A percentile compares a stretch with the other conserved stretches of the same genome.
phyloP scores from a whole-genome alignment of 2,329 filamentous ascomycete genomes.

The Cladophialophora yegresii region DNA sequence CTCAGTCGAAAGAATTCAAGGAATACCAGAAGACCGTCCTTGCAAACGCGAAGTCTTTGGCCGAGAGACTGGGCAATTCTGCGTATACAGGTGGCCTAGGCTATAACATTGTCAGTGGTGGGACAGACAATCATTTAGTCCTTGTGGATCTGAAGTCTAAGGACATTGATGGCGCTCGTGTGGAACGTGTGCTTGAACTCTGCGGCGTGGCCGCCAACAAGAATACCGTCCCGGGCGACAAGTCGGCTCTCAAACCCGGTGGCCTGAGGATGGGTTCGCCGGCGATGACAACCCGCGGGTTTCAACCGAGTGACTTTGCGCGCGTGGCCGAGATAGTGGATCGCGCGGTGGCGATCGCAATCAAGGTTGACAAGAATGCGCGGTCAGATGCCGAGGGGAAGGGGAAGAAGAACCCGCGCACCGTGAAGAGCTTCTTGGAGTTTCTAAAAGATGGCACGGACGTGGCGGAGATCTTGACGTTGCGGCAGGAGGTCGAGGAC shows the following conservation, averaged over 20 bases:
- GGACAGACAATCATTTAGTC: slow-evolving; percentile 96
- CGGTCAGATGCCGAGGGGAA: slow-evolving; percentile 35
- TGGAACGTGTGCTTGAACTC: slow-evolving; percentile 93
- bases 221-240: slow-evolving; percentile 97
- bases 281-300: slow-evolving; percentile 95
- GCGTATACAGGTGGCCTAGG: slow-evolving; percentile 69
- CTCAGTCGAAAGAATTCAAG: slow-evolving; percentile 84
- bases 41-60: slow-evolving; percentile 86
- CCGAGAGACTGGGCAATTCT: slow-evolving; percentile 66
- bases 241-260: slow-evolving; percentile 89
- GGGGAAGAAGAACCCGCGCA: slow-evolving; percentile 40
- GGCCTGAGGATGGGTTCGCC: slow-evolving; percentile 96
- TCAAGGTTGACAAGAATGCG: slow-evolving; percentile 37
- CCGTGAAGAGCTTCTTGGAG: slow-evolving; percentile 40
- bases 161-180: slow-evolving; percentile 82
- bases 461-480: slow-evolving; percentile 38
- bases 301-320: slow-evolving; percentile 89
- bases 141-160: slow-evolving; percentile 89
- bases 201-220: slow-evolving; percentile 99
- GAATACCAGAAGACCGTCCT: slow-evolving; percentile 89
- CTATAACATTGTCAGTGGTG: slow-evolving; percentile 88
- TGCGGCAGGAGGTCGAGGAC: slow-evolving; percentile 41
- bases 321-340: slow-evolving; percentile 89
- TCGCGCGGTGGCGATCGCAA: slow-evolving; percentile 72
- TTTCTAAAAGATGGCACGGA: slow-evolving; percentile 40